A percentile compares a stretch with the other conserved stretches of the same genome.
phyloP scores from a whole-genome alignment of 2,329 filamentous ascomycete genomes.

The Alternaria alternata region DNA sequence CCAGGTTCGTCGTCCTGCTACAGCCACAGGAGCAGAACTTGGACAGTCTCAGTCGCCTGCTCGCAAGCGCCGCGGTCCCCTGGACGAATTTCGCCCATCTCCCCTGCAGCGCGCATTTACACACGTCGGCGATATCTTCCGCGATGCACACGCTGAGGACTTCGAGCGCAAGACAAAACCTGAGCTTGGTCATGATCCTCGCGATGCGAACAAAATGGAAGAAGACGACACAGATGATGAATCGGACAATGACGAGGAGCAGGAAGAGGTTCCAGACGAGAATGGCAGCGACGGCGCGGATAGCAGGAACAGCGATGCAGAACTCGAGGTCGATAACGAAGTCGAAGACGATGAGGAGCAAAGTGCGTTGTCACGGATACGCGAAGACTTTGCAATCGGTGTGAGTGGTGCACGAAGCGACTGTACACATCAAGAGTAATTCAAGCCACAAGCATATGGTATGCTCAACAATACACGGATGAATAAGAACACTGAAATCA shows the following conservation, averaged over 20 bases:
- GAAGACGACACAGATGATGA: conserved; percentile 38
- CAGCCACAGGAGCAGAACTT: conserved; percentile 26
- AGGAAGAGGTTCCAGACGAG: not conserved
- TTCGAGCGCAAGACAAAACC: conserved; percentile 80
- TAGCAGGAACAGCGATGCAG: conserved; percentile 1
- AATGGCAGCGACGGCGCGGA: not conserved
- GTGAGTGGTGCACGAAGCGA: conserved; percentile 17
- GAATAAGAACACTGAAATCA: not conserved
- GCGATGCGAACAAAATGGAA: conserved; percentile 42
- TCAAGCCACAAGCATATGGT: too few relatives aligned
- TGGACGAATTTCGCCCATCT: conserved; percentile 33
- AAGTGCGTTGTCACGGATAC: conserved; percentile 23
- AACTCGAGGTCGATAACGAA: conserved; percentile 9
- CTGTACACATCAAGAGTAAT: conserved; percentile 1
- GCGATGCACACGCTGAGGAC: conserved; percentile 86
- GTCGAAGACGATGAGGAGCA: conserved; percentile 18
- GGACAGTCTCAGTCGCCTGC: conserved; percentile 21
- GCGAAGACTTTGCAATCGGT: conserved; percentile 23
- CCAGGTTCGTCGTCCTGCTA: conserved; percentile 25
- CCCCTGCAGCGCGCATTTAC: conserved; percentile 55
- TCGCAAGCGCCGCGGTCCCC: conserved; percentile 30
- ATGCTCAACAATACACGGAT: not conserved
- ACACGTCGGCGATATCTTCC: conserved; percentile 73
- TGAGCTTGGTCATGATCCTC: conserved; percentile 48
- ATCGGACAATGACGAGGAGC: conserved; percentile 12